These are phyloP conservation scores for Fraxinus quadrangulata DNA, from an alignment of 257 asterid genomes.

Conservation along the genomic window DNA sequence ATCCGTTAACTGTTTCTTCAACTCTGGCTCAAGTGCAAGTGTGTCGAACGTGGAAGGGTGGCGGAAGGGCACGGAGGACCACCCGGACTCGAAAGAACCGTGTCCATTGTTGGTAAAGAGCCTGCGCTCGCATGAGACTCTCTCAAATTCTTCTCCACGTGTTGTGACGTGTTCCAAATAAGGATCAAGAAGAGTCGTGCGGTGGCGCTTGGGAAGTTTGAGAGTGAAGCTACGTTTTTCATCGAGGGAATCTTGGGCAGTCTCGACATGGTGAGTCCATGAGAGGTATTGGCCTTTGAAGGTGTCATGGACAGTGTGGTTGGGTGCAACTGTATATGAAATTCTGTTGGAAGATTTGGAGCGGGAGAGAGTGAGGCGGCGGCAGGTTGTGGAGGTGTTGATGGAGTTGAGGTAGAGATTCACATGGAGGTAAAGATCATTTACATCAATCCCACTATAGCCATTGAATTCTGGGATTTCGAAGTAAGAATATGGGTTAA, in stretches of 20 bases:
- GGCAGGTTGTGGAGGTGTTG: conserved; percentile 48
- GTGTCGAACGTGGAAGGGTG: conserved; percentile 62
- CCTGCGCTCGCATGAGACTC: conserved; percentile 45
- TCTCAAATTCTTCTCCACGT: conserved; percentile 47
- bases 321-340: conserved; percentile 52
- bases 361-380: conserved; percentile 54
- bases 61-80: conserved; percentile 57
- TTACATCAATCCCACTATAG: conserved; percentile 52
- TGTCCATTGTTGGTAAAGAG: conserved; percentile 52
- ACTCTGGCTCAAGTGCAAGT: conserved; percentile 55
- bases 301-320: conserved; percentile 45
- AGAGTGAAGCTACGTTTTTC: conserved; percentile 57
- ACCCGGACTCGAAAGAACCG: conserved; percentile 50
- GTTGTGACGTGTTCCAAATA: conserved; percentile 44
- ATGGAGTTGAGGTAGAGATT: conserved; percentile 50
- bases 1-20: conserved; percentile 37
- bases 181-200: conserved; percentile 30
- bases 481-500: conserved; percentile 48
- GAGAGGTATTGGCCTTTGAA: conserved; percentile 40
- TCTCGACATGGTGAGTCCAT: conserved; percentile 56
- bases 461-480: conserved; percentile 60
- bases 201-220: conserved; percentile 45
- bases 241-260: conserved; percentile 42
- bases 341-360: conserved; percentile 44
- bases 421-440: conserved; percentile 60